These are phyloP conservation scores for Physaria fendleri DNA, from an alignment of 345 rosid genomes.

Conservation along the genomic window DNA sequence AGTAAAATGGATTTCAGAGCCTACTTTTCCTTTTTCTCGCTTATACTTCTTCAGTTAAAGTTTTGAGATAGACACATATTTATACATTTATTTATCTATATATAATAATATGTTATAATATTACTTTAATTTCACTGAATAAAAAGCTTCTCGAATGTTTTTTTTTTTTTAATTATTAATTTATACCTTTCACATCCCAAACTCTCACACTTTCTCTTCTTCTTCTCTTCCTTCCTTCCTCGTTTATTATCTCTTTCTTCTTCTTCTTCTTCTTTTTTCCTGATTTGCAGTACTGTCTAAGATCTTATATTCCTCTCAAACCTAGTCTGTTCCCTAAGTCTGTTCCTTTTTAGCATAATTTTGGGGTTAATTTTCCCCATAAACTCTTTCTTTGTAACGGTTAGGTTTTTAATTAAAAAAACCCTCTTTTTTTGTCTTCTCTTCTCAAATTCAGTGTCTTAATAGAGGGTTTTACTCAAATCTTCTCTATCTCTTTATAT, in stretches of 20 bases:
- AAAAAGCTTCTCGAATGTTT: background rate
- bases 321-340: no score
- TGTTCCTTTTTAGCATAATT: slow-evolving; percentile 34
- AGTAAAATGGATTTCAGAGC: slow-evolving; percentile 37
- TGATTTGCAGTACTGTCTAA: slow-evolving; percentile 24
- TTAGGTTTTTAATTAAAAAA: slow-evolving; percentile 31
- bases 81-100: background rate
- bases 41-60: slow-evolving; percentile 36
- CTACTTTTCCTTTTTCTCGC: slow-evolving; percentile 31
- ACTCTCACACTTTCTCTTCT: slow-evolving; percentile 29
- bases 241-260: slow-evolving; percentile 8
- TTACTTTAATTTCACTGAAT: background rate
- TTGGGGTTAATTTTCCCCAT: slow-evolving; percentile 20
- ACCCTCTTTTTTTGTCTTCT: slow-evolving; percentile 32
- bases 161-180: no score
- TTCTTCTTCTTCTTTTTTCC: slow-evolving; percentile 17
- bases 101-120: background rate
- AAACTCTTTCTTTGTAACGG: slow-evolving; percentile 31
- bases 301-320: slow-evolving; percentile 29
- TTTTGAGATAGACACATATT: slow-evolving; percentile 8
- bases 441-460: slow-evolving; percentile 26
- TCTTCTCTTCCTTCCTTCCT: background rate
- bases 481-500: no score
- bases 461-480: slow-evolving; percentile 42
- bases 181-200: slow-evolving; percentile 23